phyloP scores from a whole-genome alignment of 164 flowering plant species.

The Liriodendron chinense region DNA sequence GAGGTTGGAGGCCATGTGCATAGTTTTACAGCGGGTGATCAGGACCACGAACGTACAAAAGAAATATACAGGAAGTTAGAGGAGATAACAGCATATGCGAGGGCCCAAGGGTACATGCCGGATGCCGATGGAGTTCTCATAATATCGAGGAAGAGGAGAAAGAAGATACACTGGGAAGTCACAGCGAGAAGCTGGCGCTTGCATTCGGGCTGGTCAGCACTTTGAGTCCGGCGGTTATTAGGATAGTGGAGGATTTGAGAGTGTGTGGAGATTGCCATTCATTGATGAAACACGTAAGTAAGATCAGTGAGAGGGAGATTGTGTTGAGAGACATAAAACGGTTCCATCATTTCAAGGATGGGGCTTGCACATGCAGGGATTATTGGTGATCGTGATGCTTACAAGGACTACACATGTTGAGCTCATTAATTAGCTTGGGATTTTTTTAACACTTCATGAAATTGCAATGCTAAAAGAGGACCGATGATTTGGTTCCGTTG shows the following conservation, averaged over 20 bases:
- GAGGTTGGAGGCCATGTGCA: too few relatives aligned
- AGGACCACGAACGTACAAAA: constrained; percentile 19
- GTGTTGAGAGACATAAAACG: constrained; percentile 45
- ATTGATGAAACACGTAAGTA: constrained; percentile 37
- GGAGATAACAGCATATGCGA: constrained; percentile 31
- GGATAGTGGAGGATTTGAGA: constrained; percentile 32
- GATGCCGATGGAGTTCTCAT: too few relatives aligned
- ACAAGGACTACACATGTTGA: neutral
- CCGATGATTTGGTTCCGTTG: too few relatives aligned
- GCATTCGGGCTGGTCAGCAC: constrained; percentile 40
- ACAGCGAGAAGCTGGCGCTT: too few relatives aligned
- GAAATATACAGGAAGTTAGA: constrained; percentile 35
- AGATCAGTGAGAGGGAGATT: constrained; percentile 38
- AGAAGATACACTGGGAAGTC: too few relatives aligned
- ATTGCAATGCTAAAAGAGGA: too few relatives aligned
- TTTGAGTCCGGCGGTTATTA: constrained; percentile 20
- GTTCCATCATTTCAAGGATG: constrained; percentile 48
- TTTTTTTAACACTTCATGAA: neutral
- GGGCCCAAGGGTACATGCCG: too few relatives aligned
- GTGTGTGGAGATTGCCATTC: constrained; percentile 50
- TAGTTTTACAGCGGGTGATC: constrained; percentile 43
- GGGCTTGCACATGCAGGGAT: constrained; percentile 48
- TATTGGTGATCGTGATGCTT: constrained; percentile 34
- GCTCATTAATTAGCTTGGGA: neutral
- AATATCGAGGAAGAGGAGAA: constrained; percentile 67